Conservation (phyloP, 163 green algal genomes). For the Scenedesmus sp. region DNA sequence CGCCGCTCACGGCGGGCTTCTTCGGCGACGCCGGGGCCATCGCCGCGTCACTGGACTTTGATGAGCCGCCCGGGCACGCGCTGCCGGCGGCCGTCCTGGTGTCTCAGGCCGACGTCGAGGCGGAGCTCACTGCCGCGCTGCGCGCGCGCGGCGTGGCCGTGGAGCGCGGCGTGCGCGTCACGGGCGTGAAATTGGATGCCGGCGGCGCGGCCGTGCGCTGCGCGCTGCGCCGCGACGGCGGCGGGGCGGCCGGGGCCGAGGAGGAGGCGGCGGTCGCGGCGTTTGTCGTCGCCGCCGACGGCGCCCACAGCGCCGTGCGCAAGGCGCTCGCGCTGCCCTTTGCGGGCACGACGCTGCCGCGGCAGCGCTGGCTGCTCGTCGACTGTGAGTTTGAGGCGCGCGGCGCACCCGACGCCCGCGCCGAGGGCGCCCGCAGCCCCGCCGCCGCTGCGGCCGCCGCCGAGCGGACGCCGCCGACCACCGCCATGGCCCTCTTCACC, state of each 20-base stretch:
- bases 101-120: background rate
- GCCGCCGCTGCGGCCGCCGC: too few species aligned
- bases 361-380: conserved; percentile 26
- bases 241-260: too few species aligned
- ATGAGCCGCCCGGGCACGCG: background rate
- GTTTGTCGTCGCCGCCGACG: conserved; percentile 28
- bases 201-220: background rate
- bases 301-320: conserved; percentile 16
- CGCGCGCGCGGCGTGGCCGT: conserved; percentile 1
- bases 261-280: background rate
- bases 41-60: conserved; percentile 5
- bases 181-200: background rate
- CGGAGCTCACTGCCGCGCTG: background rate
- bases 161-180: conserved; percentile 16
- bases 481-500: background rate
- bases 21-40: conserved; percentile 9
- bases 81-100: conserved; percentile 4
- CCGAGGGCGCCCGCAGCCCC: too few species aligned
- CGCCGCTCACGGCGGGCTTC: background rate
- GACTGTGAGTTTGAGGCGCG: conserved; percentile 10
- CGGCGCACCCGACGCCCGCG: background rate
- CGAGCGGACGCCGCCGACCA: too few species aligned
- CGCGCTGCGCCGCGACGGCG: background rate
- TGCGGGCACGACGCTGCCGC: background rate
- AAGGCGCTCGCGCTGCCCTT: conserved; percentile 24